Percentiles rank a stretch among this genome's conserved stretches.
phyloP scores from a whole-genome alignment of 176 grass and related monocot genomes.

The Coix lacrymajobi region DNA sequence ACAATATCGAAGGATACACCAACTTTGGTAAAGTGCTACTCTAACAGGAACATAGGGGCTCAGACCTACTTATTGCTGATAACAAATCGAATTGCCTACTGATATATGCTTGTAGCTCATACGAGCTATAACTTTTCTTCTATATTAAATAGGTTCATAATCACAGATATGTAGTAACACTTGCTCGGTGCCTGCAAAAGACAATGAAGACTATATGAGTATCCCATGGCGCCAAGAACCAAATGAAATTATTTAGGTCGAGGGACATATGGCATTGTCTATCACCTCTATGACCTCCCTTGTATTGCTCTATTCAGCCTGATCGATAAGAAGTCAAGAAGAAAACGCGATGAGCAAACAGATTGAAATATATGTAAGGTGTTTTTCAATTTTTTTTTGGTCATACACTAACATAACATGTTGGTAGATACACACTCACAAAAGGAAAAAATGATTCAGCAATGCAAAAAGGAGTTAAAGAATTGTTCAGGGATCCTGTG shows the following conservation, averaged over 20 bases:
- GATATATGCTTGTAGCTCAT: conserved; percentile 16
- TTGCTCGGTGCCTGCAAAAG: conserved; percentile 24
- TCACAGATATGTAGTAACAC: conserved; percentile 18
- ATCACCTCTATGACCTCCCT: conserved; percentile 7
- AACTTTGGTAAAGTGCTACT: background rate
- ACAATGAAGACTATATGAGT: background rate
- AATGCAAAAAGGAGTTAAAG: background rate
- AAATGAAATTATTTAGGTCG: background rate
- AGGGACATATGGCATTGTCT: background rate
- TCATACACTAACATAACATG: background rate
- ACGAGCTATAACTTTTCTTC: conserved; percentile 18
- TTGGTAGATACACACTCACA: background rate
- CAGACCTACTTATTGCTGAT: conserved; percentile 35
- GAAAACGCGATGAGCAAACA: background rate
- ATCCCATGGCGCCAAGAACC: background rate
- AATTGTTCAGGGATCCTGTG: background rate
- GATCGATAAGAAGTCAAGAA: conserved; percentile 11
- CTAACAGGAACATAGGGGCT: background rate
- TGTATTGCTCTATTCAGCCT: conserved; percentile 29
- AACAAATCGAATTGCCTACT: conserved; percentile 40
- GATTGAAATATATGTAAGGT: background rate
- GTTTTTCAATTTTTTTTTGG: background rate
- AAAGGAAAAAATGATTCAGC: background rate
- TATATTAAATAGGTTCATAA: conserved; percentile 22
- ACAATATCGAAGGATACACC: background rate